These are phyloP conservation scores for Tolypocladium endophyticum DNA, from an alignment of 2,329 filamentous ascomycete genomes.

Conservation along the genomic window DNA sequence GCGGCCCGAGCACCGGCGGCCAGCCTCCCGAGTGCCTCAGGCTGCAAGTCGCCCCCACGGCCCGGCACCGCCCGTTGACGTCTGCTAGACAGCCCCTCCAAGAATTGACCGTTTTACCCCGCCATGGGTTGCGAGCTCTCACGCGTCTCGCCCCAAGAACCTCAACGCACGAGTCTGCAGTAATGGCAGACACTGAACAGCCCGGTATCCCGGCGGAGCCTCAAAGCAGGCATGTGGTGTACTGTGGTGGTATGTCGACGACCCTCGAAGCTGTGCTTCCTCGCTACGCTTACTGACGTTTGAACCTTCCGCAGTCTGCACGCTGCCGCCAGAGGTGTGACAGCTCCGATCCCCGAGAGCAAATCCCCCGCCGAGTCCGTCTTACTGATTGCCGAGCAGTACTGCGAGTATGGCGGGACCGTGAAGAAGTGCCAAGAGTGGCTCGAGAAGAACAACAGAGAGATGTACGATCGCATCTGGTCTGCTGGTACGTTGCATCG, in stretches of 20 bases:
- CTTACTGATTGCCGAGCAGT: constrained; percentile 46
- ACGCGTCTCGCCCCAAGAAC: constrained; percentile 18
- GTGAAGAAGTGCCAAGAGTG: constrained; percentile 96
- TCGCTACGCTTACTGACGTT: constrained; percentile 2
- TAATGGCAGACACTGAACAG: constrained; percentile 45
- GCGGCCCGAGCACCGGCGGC: not conserved
- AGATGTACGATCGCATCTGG: constrained; percentile 71
- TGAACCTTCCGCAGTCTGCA: constrained; percentile 39
- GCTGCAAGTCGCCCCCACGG: not conserved
- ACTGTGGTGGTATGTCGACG: constrained; percentile 45
- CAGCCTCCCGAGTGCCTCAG: constrained; percentile 1
- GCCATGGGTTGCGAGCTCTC: constrained; percentile 15
- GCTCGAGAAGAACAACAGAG: constrained; percentile 65
- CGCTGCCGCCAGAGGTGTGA: constrained; percentile 53
- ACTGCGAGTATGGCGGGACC: constrained; percentile 96
- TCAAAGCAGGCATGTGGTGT: constrained; percentile 40
- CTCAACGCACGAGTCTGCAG: constrained; percentile 13
- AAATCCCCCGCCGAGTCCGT: not conserved
- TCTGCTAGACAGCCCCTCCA: constrained; percentile 1
- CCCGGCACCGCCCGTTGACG: not conserved
- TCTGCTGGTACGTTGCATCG: constrained; percentile 55
- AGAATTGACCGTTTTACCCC: constrained; percentile 20
- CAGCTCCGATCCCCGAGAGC: not conserved
- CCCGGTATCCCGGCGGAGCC: constrained; percentile 33
- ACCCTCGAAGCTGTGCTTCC: not conserved